phyloP scores from a whole-genome alignment of 2,329 filamentous ascomycete species.

The Lasiodiplodia hormozganensis region DNA sequence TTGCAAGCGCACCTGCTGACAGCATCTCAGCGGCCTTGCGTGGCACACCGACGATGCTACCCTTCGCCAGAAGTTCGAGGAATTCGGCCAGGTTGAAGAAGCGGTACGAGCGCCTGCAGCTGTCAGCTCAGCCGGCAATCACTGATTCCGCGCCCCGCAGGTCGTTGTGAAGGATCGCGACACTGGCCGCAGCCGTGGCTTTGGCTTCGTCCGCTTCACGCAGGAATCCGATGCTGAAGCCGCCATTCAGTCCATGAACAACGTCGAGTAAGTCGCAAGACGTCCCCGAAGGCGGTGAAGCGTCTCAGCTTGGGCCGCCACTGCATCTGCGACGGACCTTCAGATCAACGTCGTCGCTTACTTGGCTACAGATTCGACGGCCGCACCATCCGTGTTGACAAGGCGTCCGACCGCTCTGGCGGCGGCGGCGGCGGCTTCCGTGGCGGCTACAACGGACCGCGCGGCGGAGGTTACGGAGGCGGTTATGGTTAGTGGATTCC shows the following conservation, averaged over 20 bases:
- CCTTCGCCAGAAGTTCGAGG: constrained; percentile 88
- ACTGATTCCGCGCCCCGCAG: constrained; percentile 55
- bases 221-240: constrained; percentile 77
- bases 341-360: constrained; percentile 16
- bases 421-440: constrained; percentile 48
- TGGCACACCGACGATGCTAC: constrained; percentile 96
- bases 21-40: constrained; percentile 79
- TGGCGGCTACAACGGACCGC: constrained; percentile 40
- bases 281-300: constrained; percentile 25
- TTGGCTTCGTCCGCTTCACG: constrained; percentile 92
- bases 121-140: neutral
- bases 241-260: constrained; percentile 83
- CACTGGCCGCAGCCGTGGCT: constrained; percentile 94
- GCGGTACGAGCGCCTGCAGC: constrained; percentile 72
- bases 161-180: constrained; percentile 98
- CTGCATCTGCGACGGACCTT: constrained; percentile 19
- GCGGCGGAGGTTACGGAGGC: constrained; percentile 37
- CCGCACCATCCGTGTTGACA: constrained; percentile 92
- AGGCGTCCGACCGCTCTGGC: constrained; percentile 79
- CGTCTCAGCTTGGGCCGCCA: constrained; percentile 23
- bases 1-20: constrained; percentile 30
- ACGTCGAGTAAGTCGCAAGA: constrained; percentile 75
- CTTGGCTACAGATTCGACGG: constrained; percentile 77
- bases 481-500: constrained; percentile 37
- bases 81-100: constrained; percentile 91